Evolutionary conservation across 805 yeast genomes (phyloP).

Genomic region (Wickerhamiella musiphila): DNA sequence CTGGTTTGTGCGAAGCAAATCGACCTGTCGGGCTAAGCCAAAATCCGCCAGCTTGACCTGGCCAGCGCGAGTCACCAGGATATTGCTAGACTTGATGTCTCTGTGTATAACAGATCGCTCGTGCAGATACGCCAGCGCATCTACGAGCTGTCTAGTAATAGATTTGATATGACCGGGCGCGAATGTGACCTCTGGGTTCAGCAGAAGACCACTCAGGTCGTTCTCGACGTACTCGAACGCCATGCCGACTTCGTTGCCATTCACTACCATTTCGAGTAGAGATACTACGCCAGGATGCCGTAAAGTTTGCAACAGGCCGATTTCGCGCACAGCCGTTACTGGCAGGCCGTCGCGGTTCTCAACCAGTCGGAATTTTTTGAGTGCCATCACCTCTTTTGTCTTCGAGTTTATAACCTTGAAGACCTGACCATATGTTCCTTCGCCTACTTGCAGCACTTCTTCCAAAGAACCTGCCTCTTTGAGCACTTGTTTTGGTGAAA

Average conservation of each 20-base stretch:
- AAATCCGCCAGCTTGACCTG: conserved; percentile 83
- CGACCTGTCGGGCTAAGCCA: conserved; percentile 54
- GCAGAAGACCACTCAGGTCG: conserved; percentile 73
- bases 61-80: conserved; percentile 58
- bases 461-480: conserved; percentile 31
- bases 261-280: conserved; percentile 78
- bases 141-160: conserved; percentile 54
- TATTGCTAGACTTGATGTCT: conserved; percentile 89
- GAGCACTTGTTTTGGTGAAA: not conserved
- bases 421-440: conserved; percentile 95
- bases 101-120: conserved; percentile 47
- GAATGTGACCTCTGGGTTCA: conserved; percentile 52
- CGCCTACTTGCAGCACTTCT: conserved; percentile 83
- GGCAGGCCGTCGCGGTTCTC: conserved; percentile 90
- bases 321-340: conserved; percentile 85
- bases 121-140: conserved; percentile 73
- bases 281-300: conserved; percentile 72
- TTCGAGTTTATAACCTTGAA: conserved; percentile 63
- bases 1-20: conserved; percentile 29
- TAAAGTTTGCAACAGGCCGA: conserved; percentile 64
- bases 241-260: conserved; percentile 58
- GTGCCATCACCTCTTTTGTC: conserved; percentile 63
- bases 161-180: conserved; percentile 59
- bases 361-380: conserved; percentile 71
- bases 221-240: conserved; percentile 86